Evolutionary conservation across 2,329 filamentous ascomycete species (phyloP).

Genomic region (Diaporthe humulicola): DNA sequence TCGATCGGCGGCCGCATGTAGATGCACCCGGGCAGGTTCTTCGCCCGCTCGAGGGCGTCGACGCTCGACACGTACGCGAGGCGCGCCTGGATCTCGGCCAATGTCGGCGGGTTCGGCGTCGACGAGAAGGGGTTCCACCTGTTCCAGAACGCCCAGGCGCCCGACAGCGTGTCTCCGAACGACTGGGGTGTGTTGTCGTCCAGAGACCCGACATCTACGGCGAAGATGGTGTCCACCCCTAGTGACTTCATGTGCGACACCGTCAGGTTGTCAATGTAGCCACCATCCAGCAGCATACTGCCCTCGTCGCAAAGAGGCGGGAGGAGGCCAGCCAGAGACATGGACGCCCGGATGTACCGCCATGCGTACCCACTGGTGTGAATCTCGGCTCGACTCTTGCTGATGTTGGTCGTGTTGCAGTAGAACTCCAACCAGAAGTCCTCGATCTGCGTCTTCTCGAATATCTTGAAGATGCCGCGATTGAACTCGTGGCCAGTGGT

Average conservation of each 20-base stretch:
- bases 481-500: conserved; percentile 99
- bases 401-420: conserved; percentile 99
- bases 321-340: conserved; percentile 93
- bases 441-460: conserved; percentile 96
- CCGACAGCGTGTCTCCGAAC: conserved; percentile 94
- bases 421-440: conserved; percentile 99
- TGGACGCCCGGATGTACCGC: conserved; percentile 96
- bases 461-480: conserved; percentile 97
- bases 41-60: conserved; percentile 93
- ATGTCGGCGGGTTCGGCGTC: conserved; percentile 90
- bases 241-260: conserved; percentile 97
- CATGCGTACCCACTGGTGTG: conserved; percentile 98
- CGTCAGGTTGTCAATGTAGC: conserved; percentile 96
- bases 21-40: conserved; percentile 88
- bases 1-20: conserved; percentile 98
- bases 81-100: conserved; percentile 95
- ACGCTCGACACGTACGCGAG: conserved; percentile 96
- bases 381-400: conserved; percentile 90
- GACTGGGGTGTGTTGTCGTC: conserved; percentile 93
- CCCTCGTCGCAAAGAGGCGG: conserved; percentile 97
- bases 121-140: conserved; percentile 96
- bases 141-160: conserved; percentile 94
- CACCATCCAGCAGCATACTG: conserved; percentile 95
- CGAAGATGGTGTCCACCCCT: conserved; percentile 94
- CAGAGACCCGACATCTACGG: conserved; percentile 91